Evolutionary conservation across 139 green algal species (phyloP).

Genomic region (Bryopsis sp.): DNA sequence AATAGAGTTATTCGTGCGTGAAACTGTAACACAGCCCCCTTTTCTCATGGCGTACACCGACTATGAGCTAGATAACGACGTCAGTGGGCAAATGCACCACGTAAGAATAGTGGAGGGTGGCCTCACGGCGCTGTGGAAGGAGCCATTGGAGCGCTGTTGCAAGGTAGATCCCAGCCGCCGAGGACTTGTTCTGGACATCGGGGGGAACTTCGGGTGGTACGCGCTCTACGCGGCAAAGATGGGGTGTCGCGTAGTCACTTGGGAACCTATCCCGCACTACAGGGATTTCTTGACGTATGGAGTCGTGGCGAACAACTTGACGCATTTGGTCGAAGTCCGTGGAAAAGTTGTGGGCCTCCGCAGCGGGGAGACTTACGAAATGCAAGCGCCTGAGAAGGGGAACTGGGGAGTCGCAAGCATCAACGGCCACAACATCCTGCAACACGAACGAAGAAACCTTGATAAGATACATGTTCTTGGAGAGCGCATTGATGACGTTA

Average conservation of each 20-base stretch:
- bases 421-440: slow-evolving; percentile 49
- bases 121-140: slow-evolving; percentile 30
- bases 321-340: slow-evolving; percentile 29
- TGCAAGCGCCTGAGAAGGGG: not conserved
- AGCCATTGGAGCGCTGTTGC: not conserved
- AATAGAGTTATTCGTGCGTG: not conserved
- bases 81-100: slow-evolving; percentile 34
- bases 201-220: slow-evolving; percentile 77
- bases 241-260: slow-evolving; percentile 68
- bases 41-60: slow-evolving; percentile 54
- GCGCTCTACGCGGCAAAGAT: slow-evolving; percentile 43
- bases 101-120: slow-evolving; percentile 36
- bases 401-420: slow-evolving; percentile 63
- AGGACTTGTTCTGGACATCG: slow-evolving; percentile 62
- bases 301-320: slow-evolving; percentile 40
- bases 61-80: slow-evolving; percentile 45
- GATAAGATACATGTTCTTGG: slow-evolving; percentile 21
- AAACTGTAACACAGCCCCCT: slow-evolving; percentile 12
- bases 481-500: not conserved
- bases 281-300: slow-evolving; percentile 54
- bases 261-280: slow-evolving; percentile 71
- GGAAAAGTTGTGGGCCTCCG: slow-evolving; percentile 15
- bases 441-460: slow-evolving; percentile 30
- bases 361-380: not conserved
- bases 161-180: not conserved